phyloP scores from a whole-genome alignment of 169 alveolate species.

The Toxoplasma gondii region DNA sequence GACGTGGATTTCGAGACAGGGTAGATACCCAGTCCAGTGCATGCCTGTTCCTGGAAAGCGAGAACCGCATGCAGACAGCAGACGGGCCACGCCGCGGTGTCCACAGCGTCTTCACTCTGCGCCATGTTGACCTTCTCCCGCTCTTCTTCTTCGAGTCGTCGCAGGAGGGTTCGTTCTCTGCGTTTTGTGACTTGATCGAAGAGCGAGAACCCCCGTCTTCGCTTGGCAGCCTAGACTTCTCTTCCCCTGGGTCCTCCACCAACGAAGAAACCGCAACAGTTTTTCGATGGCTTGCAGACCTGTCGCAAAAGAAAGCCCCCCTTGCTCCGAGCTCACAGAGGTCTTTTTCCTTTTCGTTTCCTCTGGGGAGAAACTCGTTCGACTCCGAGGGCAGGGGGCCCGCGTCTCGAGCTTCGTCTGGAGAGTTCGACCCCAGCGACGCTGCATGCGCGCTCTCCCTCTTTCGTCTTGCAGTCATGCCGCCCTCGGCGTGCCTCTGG shows the following conservation, averaged over 20 bases:
- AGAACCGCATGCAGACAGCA: neutral
- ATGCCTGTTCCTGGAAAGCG: neutral
- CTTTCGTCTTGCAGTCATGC: neutral
- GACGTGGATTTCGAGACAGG: neutral
- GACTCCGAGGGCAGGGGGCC: neutral
- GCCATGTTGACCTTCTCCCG: neutral
- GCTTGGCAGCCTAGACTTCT: no score
- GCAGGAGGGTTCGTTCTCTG: neutral
- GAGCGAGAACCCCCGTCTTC: no score
- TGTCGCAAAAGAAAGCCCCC: neutral
- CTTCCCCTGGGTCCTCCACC: neutral
- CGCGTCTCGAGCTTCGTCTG: neutral
- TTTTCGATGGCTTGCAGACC: neutral
- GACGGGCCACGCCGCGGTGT: neutral
- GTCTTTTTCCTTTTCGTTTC: no score
- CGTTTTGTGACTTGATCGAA: neutral
- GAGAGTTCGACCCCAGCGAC: neutral
- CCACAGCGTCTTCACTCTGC: neutral
- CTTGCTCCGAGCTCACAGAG: no score
- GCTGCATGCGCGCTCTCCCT: neutral
- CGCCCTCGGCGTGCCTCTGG: neutral
- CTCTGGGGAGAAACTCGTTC: no score
- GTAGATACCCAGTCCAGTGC: neutral
- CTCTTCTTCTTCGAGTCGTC: neutral
- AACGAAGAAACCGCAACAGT: neutral